Base-by-base conservation (phyloP, 2,329 filamentous ascomycete species). In the Grosmannia penicillata region DNA sequence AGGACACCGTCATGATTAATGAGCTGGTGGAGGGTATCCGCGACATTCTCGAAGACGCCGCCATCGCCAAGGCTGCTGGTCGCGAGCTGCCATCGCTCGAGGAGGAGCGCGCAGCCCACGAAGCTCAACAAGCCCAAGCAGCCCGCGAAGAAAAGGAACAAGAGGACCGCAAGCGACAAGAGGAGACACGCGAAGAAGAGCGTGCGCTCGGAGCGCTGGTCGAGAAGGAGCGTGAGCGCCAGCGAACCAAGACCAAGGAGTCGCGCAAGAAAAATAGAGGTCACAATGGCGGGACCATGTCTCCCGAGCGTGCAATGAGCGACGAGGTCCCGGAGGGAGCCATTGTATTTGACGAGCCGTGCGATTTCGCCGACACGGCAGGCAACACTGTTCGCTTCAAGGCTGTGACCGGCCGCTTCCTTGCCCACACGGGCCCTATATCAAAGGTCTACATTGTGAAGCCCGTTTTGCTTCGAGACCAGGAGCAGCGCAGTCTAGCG, bases 41-140 rank as follows among this genome's bases (percentile, higher is more conserved):
- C 8, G 76, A 78, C 33, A 77, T 89, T 9, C 67, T 96, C 4
- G 85, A 95, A 57, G 83, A 93, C 55, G 84, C 84, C n/a, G 82
- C 85, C 2, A 68, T 78, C 47, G 75, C 78, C 22, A 82, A 82
- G 48, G 78, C 81, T 34, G 73, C 78, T 39, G 82, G 84, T 24
- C 72, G 77, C 39, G 72, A 85, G 44, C 62, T 94, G 14, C 86
- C 85, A 2, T 94, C 85, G 24, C 65, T 96, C 7, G 85, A 93
- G 51, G 85, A 93, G 50, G 87, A 96, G 56, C 75, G 87, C 28
- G 85, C 82, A 22, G 76, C 76, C 13, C 84, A 93, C 45, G 83
- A 93, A 58, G 80, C 80, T 18, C 74, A 72, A 19, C 65, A 82
- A 22, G 45, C 45, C 3, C 38, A 45, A 30, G 32, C 26, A 1